Evolutionary conservation across 257 asterid genomes (phyloP).

Genomic region (Nicotiana tabacum): DNA sequence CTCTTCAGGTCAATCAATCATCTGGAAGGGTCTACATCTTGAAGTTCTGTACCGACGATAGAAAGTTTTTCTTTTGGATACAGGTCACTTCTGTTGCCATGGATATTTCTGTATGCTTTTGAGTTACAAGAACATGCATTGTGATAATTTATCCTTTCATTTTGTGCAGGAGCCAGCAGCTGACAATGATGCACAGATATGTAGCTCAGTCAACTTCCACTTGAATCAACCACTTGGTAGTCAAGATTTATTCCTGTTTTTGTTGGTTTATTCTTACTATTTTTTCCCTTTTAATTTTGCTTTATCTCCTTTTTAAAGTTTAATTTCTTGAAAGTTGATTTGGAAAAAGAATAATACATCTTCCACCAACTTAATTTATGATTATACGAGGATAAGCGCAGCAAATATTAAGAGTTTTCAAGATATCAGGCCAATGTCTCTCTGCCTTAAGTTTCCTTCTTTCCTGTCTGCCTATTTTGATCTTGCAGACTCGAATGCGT

Average conservation of each 20-base stretch:
- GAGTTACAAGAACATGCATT: slow-evolving; percentile 9
- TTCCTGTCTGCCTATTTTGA: neutral
- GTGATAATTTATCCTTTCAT: slow-evolving; percentile 14
- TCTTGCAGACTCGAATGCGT: neutral
- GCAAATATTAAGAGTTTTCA: neutral
- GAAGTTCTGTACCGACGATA: slow-evolving; percentile 77
- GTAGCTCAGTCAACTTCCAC: slow-evolving; percentile 70
- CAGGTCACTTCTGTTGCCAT: slow-evolving; percentile 48
- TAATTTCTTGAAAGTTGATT: neutral
- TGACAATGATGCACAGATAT: slow-evolving; percentile 59
- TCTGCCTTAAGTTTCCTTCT: neutral
- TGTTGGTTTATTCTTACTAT: neutral
- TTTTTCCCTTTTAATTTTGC: slow-evolving; percentile 3
- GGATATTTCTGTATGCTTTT: neutral
- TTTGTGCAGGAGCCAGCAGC: slow-evolving; percentile 73
- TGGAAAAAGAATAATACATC: neutral
- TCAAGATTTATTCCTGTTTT: neutral
- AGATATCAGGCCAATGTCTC: neutral
- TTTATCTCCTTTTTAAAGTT: neutral
- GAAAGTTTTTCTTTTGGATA: slow-evolving; percentile 96
- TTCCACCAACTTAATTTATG: neutral
- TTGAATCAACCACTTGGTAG: slow-evolving; percentile 82
- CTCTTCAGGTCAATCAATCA: slow-evolving; percentile 73
- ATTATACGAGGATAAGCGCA: neutral
- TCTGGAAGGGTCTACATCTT: slow-evolving; percentile 88